phyloP scores from a whole-genome alignment of 2,329 filamentous ascomycete genomes.

The Fusarium citri region DNA sequence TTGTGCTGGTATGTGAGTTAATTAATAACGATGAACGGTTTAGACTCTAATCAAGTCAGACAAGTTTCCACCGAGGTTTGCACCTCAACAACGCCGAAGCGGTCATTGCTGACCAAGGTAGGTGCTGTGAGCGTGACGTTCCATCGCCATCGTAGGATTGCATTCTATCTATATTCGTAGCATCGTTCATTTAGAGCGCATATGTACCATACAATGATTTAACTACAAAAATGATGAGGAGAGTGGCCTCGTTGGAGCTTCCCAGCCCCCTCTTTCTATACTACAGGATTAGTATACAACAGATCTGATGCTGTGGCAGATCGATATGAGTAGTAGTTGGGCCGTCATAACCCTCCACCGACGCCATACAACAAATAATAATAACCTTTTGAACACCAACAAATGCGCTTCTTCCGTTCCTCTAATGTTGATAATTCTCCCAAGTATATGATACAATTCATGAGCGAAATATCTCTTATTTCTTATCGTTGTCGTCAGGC shows the following conservation, averaged over 20 bases:
- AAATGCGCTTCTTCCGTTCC: constrained; percentile 49
- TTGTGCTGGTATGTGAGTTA: constrained; percentile 49
- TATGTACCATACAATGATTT: constrained; percentile 11
- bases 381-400: constrained; percentile 54
- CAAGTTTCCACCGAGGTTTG: constrained; percentile 32
- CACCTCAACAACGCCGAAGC: constrained; percentile 15
- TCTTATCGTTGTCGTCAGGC: constrained; percentile 49
- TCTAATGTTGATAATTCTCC: constrained; percentile 41
- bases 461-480: constrained; percentile 52
- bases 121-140: constrained; percentile 27
- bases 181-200: constrained; percentile 5
- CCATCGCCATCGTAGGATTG: constrained; percentile 11
- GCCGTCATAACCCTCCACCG: constrained; percentile 41
- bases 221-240: constrained; percentile 47
- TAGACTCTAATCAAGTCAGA: constrained; percentile 49
- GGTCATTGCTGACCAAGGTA: constrained; percentile 29
- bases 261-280: constrained; percentile 47
- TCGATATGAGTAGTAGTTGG: constrained; percentile 45
- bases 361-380: constrained; percentile 49
- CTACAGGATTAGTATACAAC: constrained; percentile 51
- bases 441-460: constrained; percentile 44
- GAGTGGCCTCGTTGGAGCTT: constrained; percentile 51
- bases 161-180: constrained; percentile 20
- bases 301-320: constrained; percentile 44
- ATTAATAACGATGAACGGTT: constrained; percentile 45